Conservation (phyloP, 768 basidiomycete genomes). For the Amanita exitialis region DNA sequence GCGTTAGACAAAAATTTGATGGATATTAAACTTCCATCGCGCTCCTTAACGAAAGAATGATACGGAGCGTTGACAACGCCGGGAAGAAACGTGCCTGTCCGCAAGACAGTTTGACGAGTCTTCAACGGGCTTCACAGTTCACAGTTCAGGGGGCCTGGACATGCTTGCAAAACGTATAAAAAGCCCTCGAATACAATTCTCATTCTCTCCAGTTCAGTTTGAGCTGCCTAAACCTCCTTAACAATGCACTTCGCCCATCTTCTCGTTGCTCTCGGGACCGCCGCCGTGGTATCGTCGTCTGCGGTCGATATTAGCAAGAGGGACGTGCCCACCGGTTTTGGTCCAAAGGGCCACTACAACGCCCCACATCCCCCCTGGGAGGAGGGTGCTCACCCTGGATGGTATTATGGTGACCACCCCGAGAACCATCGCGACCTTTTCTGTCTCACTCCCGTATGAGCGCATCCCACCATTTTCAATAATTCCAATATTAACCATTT, state of each 20-base stretch:
- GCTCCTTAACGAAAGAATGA: too few species aligned
- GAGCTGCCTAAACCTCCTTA: neutral
- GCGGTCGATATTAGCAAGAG: neutral
- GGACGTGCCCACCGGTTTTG: slow-evolving; percentile 5
- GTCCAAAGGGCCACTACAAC: slow-evolving; percentile 19
- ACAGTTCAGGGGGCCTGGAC: neutral
- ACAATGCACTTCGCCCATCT: neutral
- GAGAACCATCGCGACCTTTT: slow-evolving; percentile 13
- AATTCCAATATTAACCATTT: neutral
- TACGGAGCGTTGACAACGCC: too few species aligned
- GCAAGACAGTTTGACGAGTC: neutral
- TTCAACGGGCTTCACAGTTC: neutral
- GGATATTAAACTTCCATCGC: too few species aligned
- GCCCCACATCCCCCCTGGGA: slow-evolving; percentile 25
- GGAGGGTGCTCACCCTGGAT: slow-evolving; percentile 20
- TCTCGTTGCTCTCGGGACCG: neutral
- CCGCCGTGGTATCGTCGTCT: neutral
- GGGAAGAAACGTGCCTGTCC: too few species aligned
- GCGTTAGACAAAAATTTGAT: too few species aligned
- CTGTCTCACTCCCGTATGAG: slow-evolving; percentile 10
- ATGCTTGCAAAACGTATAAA: neutral
- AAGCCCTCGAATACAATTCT: neutral
- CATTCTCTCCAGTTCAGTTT: neutral
- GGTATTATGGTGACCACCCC: slow-evolving; percentile 26
- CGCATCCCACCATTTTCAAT: neutral